Evolutionary conservation across 805 yeast genomes (phyloP).

Genomic region (Pichia sporocuriosa): DNA sequence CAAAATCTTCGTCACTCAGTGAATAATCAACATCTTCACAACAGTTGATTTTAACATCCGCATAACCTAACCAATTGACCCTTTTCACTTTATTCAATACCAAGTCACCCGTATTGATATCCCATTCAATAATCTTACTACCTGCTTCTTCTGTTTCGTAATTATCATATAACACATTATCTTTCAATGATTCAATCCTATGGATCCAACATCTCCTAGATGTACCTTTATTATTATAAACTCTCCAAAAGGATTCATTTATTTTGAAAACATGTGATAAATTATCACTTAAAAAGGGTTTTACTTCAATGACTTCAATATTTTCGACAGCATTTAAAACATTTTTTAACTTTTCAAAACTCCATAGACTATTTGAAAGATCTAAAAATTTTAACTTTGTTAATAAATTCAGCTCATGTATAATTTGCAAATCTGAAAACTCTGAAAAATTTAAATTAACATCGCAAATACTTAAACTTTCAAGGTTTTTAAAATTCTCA

Average conservation of each 20-base stretch:
- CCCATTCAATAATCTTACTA: constrained; percentile 40
- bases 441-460: constrained; percentile 7
- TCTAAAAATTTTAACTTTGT: constrained; percentile 8
- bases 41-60: constrained; percentile 47
- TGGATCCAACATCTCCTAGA: constrained; percentile 78
- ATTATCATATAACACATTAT: constrained; percentile 15
- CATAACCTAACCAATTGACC: constrained; percentile 46
- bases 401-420: constrained; percentile 49
- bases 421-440: constrained; percentile 20
- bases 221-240: constrained; percentile 43
- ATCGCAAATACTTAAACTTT: constrained; percentile 29
- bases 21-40: constrained; percentile 45
- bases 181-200: constrained; percentile 6
- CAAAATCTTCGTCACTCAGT: constrained; percentile 39
- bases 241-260: constrained; percentile 36
- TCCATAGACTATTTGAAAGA: constrained; percentile 4
- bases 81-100: constrained; percentile 39
- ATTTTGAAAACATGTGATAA: constrained; percentile 4
- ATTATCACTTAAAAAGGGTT: constrained; percentile 43
- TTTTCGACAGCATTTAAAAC: constrained; percentile 1
- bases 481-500: constrained; percentile 33
- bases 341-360: constrained; percentile 4
- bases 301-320: constrained; percentile 54
- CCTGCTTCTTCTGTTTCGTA: constrained; percentile 30
- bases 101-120: constrained; percentile 57